phyloP scores from a whole-genome alignment of 1,284 basidiomycete species.

The Neonothopanus nambi region DNA sequence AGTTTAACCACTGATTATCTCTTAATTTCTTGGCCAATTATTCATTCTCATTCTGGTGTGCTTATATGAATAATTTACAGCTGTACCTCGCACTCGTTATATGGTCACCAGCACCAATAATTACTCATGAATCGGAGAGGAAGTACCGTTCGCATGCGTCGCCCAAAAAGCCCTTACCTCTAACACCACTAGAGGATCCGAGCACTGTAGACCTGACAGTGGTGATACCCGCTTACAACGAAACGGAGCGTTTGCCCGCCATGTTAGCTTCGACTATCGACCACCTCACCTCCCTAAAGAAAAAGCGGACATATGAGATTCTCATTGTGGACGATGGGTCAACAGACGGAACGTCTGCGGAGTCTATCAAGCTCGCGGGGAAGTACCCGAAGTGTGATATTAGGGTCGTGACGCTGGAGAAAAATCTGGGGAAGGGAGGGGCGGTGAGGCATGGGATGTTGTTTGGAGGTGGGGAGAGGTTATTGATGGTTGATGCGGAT shows the following conservation, averaged over 20 bases:
- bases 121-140: conserved; percentile 65
- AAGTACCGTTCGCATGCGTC: conserved; percentile 57
- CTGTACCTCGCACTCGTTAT: conserved; percentile 62
- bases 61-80: conserved; percentile 33
- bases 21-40: conserved; percentile 13
- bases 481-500: conserved; percentile 93
- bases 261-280: conserved; percentile 81
- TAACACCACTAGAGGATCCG: conserved; percentile 55
- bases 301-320: conserved; percentile 69
- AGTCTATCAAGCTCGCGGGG: conserved; percentile 66
- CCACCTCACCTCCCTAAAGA: conserved; percentile 46
- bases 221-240: conserved; percentile 91
- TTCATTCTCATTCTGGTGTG: conserved; percentile 16
- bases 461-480: conserved; percentile 72
- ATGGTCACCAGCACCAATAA: conserved; percentile 67
- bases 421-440: conserved; percentile 90
- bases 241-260: conserved; percentile 71
- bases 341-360: conserved; percentile 68
- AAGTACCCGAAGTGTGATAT: conserved; percentile 59
- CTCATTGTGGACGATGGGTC: conserved; percentile 91
- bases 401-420: conserved; percentile 74
- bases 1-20: conserved; percentile 34
- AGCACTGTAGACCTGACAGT: conserved; percentile 71
- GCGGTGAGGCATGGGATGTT: conserved; percentile 90
- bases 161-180: conserved; percentile 46